Evolutionary conservation across 2,329 filamentous ascomycete genomes (phyloP), one percentile per base, ranked within the genome.

Genomic region (Lachnellula subtilissima): DNA sequence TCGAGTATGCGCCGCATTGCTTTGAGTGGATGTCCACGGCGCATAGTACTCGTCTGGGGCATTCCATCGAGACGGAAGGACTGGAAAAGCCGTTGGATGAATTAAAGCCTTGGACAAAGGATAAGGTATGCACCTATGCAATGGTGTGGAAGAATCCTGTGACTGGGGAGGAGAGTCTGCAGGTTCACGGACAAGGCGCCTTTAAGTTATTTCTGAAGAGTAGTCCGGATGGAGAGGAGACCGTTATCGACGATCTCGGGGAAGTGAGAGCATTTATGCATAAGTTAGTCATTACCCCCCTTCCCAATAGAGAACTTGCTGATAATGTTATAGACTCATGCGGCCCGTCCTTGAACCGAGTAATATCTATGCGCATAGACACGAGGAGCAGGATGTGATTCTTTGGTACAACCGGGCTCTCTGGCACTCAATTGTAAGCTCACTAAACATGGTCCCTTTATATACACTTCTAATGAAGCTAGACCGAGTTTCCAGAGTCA

Each of bases 331-430:
- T 15, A 71, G 70, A 45, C 61, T 73, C 17, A 73, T 73, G 71
- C 62, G 69, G 7, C 71, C 70, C 4, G 66, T 64, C 1, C 58
- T 72, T 23, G 64, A 55, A 54, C 70, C 58, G 39, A 69, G 53
- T 67, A 72, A 58, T 47, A 73, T 72, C 35, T 72, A 72, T 51
- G 70, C 71, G 12, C 71, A 73, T 52, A 61, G 57, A 48, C 70
- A 72, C 56, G 57, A 72, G 28, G 70, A 72, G 53, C 68, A 71
- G 60, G 71, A 73, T 61, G 70, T 73, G 5, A 70, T 72, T 45
- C 61, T 73, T 17, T 73, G 71, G 71, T 73, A 73, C 57, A 73
- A 73, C 55, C 63, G 72, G 11, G 70, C 71, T 0, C 58, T 73
- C 11, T 73, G 71, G 72, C 71, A 74, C 52, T 72, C 70, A 46